These are phyloP conservation scores for Ophiostoma angusticollis DNA, from an alignment of 2,329 filamentous ascomycete genomes.

Conservation along the genomic window DNA sequence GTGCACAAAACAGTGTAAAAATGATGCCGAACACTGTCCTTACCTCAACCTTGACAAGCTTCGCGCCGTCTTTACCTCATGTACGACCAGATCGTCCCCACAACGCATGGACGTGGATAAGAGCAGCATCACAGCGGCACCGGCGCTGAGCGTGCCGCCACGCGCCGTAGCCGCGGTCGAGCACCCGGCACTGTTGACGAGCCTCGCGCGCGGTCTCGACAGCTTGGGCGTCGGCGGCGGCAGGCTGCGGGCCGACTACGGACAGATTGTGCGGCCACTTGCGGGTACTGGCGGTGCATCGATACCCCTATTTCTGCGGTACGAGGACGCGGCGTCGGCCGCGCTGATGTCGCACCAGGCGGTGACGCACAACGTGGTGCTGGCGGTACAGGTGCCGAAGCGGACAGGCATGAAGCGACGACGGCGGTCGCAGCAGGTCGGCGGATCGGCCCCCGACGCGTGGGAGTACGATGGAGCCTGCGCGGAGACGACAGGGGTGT, in stretches of 20 bases:
- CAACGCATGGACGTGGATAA: no score
- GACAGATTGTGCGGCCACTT: conserved; percentile 34
- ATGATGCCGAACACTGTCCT: no score
- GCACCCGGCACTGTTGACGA: conserved; percentile 29
- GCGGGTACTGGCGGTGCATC: conserved; percentile 32
- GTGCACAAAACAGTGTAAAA: no score
- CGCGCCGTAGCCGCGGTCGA: conserved; percentile 30
- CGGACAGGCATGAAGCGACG: conserved; percentile 79
- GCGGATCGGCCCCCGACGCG: no score
- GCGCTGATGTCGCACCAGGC: conserved; percentile 66
- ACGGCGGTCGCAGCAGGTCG: no score
- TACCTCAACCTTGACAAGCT: no score
- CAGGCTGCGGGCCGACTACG: no score
- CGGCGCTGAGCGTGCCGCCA: conserved; percentile 24
- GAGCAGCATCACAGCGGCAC: conserved; percentile 17
- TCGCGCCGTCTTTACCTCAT: no score
- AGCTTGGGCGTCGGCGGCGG: conserved; percentile 27
- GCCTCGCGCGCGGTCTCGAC: conserved; percentile 28
- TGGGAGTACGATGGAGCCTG: conserved; percentile 32
- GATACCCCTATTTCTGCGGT: conserved; percentile 62
- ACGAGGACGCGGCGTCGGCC: conserved; percentile 65
- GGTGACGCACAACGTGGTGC: conserved; percentile 66
- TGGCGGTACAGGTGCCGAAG: conserved; percentile 78
- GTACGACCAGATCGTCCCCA: no score
- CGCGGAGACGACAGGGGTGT: no score